phyloP scores from a whole-genome alignment of 2,329 filamentous ascomycete genomes.

The Calonectria hongkongensis region DNA sequence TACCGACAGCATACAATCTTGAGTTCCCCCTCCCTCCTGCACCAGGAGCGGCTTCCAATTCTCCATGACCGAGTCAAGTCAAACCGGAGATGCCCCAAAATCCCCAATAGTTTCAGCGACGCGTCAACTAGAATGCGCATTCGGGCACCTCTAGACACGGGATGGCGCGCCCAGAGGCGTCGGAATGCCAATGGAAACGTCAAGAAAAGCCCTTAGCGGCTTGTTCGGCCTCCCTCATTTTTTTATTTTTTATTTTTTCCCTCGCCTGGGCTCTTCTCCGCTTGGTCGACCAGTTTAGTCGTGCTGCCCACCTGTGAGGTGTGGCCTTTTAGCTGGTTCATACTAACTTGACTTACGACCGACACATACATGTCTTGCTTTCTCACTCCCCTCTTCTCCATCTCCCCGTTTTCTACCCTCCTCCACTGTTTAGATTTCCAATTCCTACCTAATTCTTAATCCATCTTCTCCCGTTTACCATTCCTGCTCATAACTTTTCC shows the following conservation, averaged over 20 bases:
- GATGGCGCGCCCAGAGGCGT: slow-evolving; percentile 38
- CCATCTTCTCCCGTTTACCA: slow-evolving; percentile 4
- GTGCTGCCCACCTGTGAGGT: neutral
- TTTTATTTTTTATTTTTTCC: neutral
- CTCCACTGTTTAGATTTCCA: slow-evolving; percentile 12
- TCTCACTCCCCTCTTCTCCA: slow-evolving; percentile 13
- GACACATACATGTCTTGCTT: slow-evolving; percentile 23
- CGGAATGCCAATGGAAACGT: slow-evolving; percentile 47
- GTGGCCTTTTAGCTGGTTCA: slow-evolving; percentile 23
- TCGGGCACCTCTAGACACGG: slow-evolving; percentile 17
- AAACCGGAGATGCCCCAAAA: neutral
- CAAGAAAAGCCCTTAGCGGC: slow-evolving; percentile 51
- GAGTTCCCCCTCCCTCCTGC: neutral
- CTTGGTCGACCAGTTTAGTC: neutral
- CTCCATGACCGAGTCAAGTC: slow-evolving; percentile 21
- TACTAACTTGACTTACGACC: slow-evolving; percentile 24
- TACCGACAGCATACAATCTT: neutral
- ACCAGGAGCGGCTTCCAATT: slow-evolving; percentile 1
- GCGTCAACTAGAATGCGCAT: slow-evolving; percentile 28
- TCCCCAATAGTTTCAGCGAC: slow-evolving; percentile 16
- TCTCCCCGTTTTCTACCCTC: slow-evolving; percentile 10
- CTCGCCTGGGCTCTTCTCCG: slow-evolving; percentile 16
- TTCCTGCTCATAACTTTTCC: slow-evolving; percentile 2
- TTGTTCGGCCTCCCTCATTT: slow-evolving; percentile 47
- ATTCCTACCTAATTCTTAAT: slow-evolving; percentile 30